phyloP scores from a whole-genome alignment of 148 eudicot species.

The Polygonum maritimum region DNA sequence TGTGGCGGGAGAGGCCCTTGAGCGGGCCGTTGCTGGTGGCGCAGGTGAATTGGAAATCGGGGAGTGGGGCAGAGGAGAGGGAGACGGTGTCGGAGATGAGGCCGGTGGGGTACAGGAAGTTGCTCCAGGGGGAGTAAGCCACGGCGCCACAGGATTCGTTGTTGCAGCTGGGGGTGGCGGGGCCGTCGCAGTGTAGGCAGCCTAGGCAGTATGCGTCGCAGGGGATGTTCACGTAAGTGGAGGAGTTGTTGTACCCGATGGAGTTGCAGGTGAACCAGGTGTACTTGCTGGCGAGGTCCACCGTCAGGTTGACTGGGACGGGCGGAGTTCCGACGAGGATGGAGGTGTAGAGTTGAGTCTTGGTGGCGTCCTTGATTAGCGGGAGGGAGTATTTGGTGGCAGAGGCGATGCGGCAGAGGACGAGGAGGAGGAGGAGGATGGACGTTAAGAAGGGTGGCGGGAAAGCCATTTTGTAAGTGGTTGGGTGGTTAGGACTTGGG shows the following conservation, averaged over 20 bases:
- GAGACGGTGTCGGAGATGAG: constrained; percentile 8
- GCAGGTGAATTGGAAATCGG: constrained; percentile 9
- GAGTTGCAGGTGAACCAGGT: constrained; percentile 27
- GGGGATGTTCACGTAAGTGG: constrained; percentile 11
- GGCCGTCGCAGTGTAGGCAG: constrained; percentile 15
- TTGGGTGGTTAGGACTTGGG: not conserved
- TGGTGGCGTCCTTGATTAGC: constrained; percentile 16
- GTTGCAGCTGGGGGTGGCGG: constrained; percentile 24
- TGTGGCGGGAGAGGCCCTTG: constrained; percentile 4
- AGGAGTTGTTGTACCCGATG: constrained; percentile 19
- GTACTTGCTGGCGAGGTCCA: constrained; percentile 25
- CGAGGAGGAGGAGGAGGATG: not conserved
- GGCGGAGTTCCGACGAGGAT: constrained; percentile 26
- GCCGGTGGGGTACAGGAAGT: not conserved
- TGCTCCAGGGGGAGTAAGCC: constrained; percentile 24
- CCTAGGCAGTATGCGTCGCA: constrained; percentile 14
- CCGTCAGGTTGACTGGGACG: constrained; percentile 4
- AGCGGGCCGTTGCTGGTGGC: constrained; percentile 2
- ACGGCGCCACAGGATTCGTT: constrained; percentile 23
- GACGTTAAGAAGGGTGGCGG: not conserved
- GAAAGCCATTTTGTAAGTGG: not conserved
- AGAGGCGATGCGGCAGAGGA: not conserved
- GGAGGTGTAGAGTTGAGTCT: constrained; percentile 27
- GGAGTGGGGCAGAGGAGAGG: constrained; percentile 4
- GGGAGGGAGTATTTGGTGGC: constrained; percentile 13